Evolutionary conservation across 208 protist species (phyloP).

Genomic region (Vickermania ingenoplastis): DNA sequence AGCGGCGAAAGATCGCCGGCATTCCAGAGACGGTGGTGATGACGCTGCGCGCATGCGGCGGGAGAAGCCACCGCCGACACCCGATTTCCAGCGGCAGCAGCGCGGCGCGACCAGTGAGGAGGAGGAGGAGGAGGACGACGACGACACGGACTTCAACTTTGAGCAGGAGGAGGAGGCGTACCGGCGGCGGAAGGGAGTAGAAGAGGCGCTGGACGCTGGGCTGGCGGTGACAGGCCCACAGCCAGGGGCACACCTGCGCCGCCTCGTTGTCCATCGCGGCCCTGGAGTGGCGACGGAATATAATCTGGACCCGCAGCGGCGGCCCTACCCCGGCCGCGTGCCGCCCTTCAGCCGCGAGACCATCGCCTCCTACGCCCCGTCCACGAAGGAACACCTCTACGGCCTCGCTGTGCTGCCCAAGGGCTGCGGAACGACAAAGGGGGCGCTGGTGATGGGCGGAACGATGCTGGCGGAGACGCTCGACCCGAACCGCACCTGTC

Average conservation of each 20-base stretch:
- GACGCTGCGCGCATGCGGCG: background rate
- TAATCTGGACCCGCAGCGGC: background rate
- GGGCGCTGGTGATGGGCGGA: background rate
- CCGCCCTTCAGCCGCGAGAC: background rate
- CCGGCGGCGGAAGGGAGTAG: too few species aligned
- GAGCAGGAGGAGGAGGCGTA: too few species aligned
- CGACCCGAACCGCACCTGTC: background rate
- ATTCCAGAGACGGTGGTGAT: background rate
- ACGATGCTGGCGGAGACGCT: background rate
- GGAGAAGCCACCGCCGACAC: background rate
- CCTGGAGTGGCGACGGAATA: background rate
- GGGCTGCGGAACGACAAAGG: background rate
- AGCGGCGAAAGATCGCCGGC: background rate
- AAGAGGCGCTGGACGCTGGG: too few species aligned
- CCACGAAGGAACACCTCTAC: background rate
- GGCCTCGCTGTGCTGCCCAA: background rate
- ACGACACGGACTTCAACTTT: too few species aligned
- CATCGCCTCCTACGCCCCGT: background rate
- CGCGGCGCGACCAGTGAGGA: too few species aligned
- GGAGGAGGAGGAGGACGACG: too few species aligned
- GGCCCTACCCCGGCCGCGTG: background rate
- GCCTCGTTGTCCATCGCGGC: background rate
- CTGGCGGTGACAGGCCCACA: too few species aligned
- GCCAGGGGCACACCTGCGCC: too few species aligned
- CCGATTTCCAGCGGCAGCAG: background rate